Evolutionary conservation across 2,329 filamentous ascomycete species (phyloP).

Genomic region (Aspergillus latus): DNA sequence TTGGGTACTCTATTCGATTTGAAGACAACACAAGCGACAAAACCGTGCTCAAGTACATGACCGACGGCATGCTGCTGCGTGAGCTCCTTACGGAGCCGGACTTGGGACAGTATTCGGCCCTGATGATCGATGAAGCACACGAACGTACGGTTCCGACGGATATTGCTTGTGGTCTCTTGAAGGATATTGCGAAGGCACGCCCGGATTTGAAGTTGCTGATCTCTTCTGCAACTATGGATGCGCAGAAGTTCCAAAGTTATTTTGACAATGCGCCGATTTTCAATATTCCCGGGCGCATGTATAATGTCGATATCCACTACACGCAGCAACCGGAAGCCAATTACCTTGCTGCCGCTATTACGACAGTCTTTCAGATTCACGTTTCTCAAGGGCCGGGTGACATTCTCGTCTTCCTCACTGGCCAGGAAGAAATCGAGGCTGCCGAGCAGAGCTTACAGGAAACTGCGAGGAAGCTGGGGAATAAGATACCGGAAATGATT

Average conservation of each 20-base stretch:
- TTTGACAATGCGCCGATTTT: conserved; percentile 93
- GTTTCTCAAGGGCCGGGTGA: conserved; percentile 81
- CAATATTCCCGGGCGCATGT: conserved; percentile 85
- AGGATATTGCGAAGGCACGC: conserved; percentile 79
- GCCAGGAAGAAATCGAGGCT: conserved; percentile 92
- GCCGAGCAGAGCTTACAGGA: conserved; percentile 82
- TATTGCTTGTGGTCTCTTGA: conserved; percentile 81
- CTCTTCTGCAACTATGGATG: conserved; percentile 91
- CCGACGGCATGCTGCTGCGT: conserved; percentile 89
- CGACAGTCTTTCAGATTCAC: conserved; percentile 93
- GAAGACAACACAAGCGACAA: conserved; percentile 90
- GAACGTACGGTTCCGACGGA: conserved; percentile 90
- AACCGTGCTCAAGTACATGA: conserved; percentile 93
- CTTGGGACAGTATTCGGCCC: conserved; percentile 74
- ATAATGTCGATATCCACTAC: conserved; percentile 89
- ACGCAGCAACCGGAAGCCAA: conserved; percentile 89
- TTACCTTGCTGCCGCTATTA: conserved; percentile 86
- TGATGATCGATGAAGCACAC: conserved; percentile 98
- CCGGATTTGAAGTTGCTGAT: conserved; percentile 89
- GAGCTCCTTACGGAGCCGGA: conserved; percentile 89
- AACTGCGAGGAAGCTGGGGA: conserved; percentile 81
- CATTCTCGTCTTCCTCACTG: conserved; percentile 91
- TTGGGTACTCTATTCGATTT: conserved; percentile 93
- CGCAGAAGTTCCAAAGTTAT: conserved; percentile 85
- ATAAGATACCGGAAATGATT: conserved; percentile 79